These are phyloP conservation scores for Linanthus parryae DNA, from an alignment of 148 eudicot genomes.

Conservation along the genomic window DNA sequence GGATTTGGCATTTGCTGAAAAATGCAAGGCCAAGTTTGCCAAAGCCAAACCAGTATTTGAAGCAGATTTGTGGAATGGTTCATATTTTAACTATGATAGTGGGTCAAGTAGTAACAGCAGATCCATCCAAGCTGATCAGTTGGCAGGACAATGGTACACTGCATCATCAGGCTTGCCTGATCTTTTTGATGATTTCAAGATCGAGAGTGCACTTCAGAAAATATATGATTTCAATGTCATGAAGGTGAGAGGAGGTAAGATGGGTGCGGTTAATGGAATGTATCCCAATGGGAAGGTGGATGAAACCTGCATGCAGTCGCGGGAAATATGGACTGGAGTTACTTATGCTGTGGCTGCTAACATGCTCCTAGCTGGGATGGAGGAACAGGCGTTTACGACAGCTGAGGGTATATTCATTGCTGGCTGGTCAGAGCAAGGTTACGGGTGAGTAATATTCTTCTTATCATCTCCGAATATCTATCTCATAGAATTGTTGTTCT, in stretches of 20 bases:
- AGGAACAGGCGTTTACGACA: slow-evolving; percentile 74
- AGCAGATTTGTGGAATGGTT: slow-evolving; percentile 81
- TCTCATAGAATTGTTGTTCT: too few relatives aligned
- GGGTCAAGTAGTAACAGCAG: slow-evolving; percentile 96
- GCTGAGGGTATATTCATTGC: slow-evolving; percentile 93
- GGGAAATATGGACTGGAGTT: slow-evolving; percentile 97
- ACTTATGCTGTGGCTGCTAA: slow-evolving; percentile 86
- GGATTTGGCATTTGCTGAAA: slow-evolving; percentile 69
- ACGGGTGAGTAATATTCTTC: slow-evolving; percentile 49
- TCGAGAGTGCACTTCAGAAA: slow-evolving; percentile 65
- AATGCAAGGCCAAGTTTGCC: slow-evolving; percentile 62
- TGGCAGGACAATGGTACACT: slow-evolving; percentile 97
- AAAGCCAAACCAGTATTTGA: slow-evolving; percentile 70
- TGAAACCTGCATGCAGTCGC: slow-evolving; percentile 98
- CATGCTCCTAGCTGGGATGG: slow-evolving; percentile 97
- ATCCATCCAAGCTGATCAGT: slow-evolving; percentile 94
- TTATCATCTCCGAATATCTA: too few relatives aligned
- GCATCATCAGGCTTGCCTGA: slow-evolving; percentile 90
- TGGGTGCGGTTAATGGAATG: slow-evolving; percentile 99
- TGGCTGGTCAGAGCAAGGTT: slow-evolving; percentile 99
- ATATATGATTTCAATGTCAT: slow-evolving; percentile 85
- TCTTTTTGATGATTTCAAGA: slow-evolving; percentile 70
- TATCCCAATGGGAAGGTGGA: slow-evolving; percentile 89
- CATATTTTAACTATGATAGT: slow-evolving; percentile 95
- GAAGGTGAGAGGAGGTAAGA: slow-evolving; percentile 84